Evolutionary conservation across 768 basidiomycete genomes (phyloP).

Genomic region (Tulasnella sp.): DNA sequence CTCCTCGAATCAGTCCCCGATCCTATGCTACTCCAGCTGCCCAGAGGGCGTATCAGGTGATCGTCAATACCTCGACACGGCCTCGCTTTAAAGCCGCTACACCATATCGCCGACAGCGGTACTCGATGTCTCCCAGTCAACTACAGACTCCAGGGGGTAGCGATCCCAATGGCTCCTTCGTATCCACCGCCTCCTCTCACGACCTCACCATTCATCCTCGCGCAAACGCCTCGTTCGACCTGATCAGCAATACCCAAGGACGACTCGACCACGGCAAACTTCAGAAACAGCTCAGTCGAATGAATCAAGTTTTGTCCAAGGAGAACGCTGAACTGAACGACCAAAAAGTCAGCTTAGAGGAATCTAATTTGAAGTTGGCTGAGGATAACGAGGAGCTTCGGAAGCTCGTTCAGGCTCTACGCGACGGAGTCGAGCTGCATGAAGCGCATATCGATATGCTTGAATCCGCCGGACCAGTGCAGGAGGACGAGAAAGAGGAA

Average conservation of each 20-base stretch:
- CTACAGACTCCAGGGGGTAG: constrained; percentile 28
- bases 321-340: constrained; percentile 41
- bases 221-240: constrained; percentile 83
- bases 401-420: not conserved
- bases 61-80: constrained; percentile 20
- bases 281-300: constrained; percentile 73
- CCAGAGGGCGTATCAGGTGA: constrained; percentile 29
- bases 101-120: constrained; percentile 69
- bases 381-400: not conserved
- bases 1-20: constrained; percentile 26
- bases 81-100: constrained; percentile 44
- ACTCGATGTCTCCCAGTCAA: constrained; percentile 42
- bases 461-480: not conserved
- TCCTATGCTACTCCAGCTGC: constrained; percentile 17
- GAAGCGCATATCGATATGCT: constrained; percentile 14
- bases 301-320: constrained; percentile 73
- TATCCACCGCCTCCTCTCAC: constrained; percentile 79
- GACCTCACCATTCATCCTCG: constrained; percentile 63
- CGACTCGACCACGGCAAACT: constrained; percentile 78
- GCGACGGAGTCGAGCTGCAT: not conserved
- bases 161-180: constrained; percentile 50
- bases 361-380: not conserved
- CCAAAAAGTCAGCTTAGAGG: not conserved
- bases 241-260: constrained; percentile 36
- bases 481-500: constrained; percentile 34